phyloP scores from a whole-genome alignment of 2,329 filamentous ascomycete genomes.

The Colletotrichum nymphaeae region DNA sequence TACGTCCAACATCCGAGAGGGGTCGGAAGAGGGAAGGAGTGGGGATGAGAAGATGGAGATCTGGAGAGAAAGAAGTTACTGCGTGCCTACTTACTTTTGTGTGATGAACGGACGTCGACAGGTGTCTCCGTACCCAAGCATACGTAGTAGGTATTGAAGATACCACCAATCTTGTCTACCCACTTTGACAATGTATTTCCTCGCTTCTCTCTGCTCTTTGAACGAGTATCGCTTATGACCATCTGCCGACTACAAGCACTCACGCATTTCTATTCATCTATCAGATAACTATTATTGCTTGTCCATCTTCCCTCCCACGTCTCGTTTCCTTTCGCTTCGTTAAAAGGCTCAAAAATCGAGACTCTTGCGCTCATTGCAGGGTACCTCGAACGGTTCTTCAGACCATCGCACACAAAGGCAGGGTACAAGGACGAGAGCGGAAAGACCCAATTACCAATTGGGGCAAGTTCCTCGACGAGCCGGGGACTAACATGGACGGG shows the following conservation, averaged over 20 bases:
- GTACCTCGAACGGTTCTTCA: neutral
- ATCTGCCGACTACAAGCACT: neutral
- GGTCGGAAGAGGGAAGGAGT: slow-evolving; percentile 19
- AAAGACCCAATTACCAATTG: slow-evolving; percentile 8
- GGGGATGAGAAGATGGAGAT: slow-evolving; percentile 11
- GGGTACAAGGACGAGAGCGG: slow-evolving; percentile 18
- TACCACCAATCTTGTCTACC: neutral
- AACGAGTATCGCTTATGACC: too few species aligned
- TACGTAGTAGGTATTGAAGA: neutral
- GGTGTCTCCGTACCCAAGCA: neutral
- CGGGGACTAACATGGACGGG: slow-evolving; percentile 2
- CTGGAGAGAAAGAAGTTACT: neutral
- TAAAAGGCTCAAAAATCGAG: neutral
- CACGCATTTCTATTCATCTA: neutral
- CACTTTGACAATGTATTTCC: neutral
- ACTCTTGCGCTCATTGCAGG: neutral
- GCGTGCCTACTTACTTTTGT: neutral
- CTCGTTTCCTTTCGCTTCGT: neutral
- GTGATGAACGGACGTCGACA: neutral
- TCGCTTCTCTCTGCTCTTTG: neutral
- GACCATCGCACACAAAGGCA: neutral
- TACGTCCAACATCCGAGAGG: neutral
- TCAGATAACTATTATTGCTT: neutral
- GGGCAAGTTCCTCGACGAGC: neutral
- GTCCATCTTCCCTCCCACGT: neutral